Evolutionary conservation across 2,329 filamentous ascomycete species (phyloP), one percentile per base, ranked within the genome.

Genomic region (Fusarium aywerte): DNA sequence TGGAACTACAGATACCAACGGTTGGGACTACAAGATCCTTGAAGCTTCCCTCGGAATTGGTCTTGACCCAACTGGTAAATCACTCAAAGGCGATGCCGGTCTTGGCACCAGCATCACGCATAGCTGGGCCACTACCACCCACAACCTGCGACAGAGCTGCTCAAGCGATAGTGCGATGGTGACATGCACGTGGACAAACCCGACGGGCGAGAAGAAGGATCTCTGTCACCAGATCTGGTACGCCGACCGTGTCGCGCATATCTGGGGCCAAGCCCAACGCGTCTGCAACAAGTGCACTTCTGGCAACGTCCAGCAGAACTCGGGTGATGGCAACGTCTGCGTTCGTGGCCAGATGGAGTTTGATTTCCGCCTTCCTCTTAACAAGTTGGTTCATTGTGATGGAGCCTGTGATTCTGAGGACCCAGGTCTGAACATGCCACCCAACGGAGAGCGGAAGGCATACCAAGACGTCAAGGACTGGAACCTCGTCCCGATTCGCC

Each of bases 151-250:
- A 33, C 21, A 51, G 5, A 42, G n/a, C 27, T 51, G 48, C 36
- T 15, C 35, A 18, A 20, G 18, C 20, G 48, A 51, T n/a, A 15
- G n/a, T n/a, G 20, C 48, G 2, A 20, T 20, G 13, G 48, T 51
- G 13, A 40, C 35, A 0, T 51, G 36, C 27, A 40, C 48, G 18
- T 51, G 48, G 36, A 16, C 25, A 12, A 51, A 51, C 20, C 25
- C 48, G 2, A 23, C 7, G 7, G 48, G 48, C 27, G 13, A 40
- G 21, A 18, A 25, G 7, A 7, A 51, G 36, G 8, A 51, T 15
- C 36, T 51, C 27, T 51, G 36, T 36, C 48, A 51, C 27, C 48
- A 51, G 36, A 11, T 51, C 36, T 51, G 48, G 48, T 51, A 51
- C 18, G 48, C 48, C 10, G 48, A 51, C 36, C 36, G 48, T 3